Evolutionary conservation across 176 grass and related monocot genomes (phyloP).

Genomic region (Raddia guianensis): DNA sequence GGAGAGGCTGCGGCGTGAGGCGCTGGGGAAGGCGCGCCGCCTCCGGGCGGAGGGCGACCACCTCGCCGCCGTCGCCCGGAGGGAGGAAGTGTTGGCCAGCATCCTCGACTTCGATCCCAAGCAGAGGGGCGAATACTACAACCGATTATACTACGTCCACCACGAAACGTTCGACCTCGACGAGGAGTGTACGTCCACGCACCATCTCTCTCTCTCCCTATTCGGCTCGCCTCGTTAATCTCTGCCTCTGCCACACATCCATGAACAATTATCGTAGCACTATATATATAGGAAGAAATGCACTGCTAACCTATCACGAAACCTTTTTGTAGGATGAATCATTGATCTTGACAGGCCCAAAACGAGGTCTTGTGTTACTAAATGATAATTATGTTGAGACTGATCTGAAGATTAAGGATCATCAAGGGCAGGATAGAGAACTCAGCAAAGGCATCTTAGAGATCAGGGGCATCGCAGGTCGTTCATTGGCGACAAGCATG

Average conservation of each 20-base stretch:
- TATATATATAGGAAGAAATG: background rate
- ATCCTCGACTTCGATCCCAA: constrained; percentile 9
- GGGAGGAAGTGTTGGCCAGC: background rate
- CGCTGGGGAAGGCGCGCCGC: background rate
- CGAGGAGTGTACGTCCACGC: background rate
- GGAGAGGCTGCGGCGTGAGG: background rate
- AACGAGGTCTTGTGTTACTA: too few species aligned
- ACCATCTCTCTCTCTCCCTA: background rate
- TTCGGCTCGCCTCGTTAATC: background rate
- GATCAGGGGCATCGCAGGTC: background rate
- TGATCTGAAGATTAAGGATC: constrained; percentile 25
- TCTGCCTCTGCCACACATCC: background rate
- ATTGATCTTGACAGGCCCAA: too few species aligned
- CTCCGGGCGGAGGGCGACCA: background rate
- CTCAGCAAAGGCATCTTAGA: background rate
- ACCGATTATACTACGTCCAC: background rate
- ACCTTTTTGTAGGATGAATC: too few species aligned
- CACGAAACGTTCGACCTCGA: background rate
- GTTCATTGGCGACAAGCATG: too few species aligned
- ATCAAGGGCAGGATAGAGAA: background rate
- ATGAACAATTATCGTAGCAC: background rate
- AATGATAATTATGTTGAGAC: background rate
- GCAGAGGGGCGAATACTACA: background rate
- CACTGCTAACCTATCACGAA: background rate
- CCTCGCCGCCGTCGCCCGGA: too few species aligned